phyloP scores from a whole-genome alignment of 2,329 filamentous ascomycete species.

The Hypoxylon sp. region DNA sequence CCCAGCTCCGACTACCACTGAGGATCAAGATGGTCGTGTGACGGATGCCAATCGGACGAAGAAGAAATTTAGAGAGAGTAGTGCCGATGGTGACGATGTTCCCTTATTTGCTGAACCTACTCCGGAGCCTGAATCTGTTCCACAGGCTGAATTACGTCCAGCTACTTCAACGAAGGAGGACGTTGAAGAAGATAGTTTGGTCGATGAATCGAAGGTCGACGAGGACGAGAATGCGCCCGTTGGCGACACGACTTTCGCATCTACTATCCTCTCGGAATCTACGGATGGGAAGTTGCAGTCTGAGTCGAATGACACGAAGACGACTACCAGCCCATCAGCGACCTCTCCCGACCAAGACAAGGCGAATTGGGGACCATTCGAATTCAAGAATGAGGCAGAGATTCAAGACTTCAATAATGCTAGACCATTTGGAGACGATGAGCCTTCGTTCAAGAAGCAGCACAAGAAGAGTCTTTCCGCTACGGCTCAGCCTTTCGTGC shows the following conservation, averaged over 20 bases:
- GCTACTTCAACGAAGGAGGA: conserved; percentile 34
- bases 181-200: conserved; percentile 55
- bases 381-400: conserved; percentile 68
- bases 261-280: conserved; percentile 67
- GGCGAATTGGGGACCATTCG: conserved; percentile 73
- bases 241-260: conserved; percentile 68
- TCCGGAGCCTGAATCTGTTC: conserved; percentile 54
- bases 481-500: conserved; percentile 77
- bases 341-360: conserved; percentile 65
- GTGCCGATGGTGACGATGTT: conserved; percentile 78
- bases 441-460: conserved; percentile 58
- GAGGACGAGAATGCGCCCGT: conserved; percentile 62
- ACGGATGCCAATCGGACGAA: conserved; percentile 81
- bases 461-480: conserved; percentile 77
- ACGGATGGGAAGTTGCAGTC: conserved; percentile 62
- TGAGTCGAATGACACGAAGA: conserved; percentile 58
- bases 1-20: conserved; percentile 48
- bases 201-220: conserved; percentile 51
- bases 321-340: conserved; percentile 68
- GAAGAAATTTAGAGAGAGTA: conserved; percentile 74
- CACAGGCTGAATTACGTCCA: conserved; percentile 46
- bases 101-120: conserved; percentile 78
- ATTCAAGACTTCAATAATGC: conserved; percentile 68
- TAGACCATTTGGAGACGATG: conserved; percentile 64
- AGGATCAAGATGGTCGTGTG: conserved; percentile 73